A percentile compares a stretch with the other conserved stretches of the same genome.
Conservation (phyloP, 805 yeast genomes). For the Diddensiella caesifluorescens region DNA sequence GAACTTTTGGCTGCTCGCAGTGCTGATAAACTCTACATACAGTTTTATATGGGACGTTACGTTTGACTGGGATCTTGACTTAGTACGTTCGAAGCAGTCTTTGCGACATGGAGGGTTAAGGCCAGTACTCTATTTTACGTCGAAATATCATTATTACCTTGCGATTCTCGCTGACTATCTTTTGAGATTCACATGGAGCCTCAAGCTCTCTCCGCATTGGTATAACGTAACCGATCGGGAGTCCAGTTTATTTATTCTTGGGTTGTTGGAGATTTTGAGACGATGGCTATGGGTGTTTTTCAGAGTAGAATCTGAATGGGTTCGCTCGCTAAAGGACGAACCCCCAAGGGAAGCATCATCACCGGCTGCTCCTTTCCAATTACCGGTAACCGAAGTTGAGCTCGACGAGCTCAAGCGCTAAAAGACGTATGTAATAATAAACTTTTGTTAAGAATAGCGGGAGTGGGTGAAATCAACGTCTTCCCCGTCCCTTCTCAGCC, state of each 20-base stretch:
- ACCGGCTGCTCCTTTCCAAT: background rate
- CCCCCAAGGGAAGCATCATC: background rate
- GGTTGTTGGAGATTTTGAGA: constrained; percentile 69
- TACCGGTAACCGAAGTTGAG: constrained; percentile 3
- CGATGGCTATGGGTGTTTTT: constrained; percentile 88
- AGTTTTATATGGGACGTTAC: constrained; percentile 85
- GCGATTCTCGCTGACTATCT: constrained; percentile 59
- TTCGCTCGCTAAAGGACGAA: constrained; percentile 18
- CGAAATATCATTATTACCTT: constrained; percentile 41
- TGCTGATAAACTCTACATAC: constrained; percentile 63
- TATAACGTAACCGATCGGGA: constrained; percentile 34
- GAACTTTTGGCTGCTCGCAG: constrained; percentile 35
- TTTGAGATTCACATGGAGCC: constrained; percentile 73
- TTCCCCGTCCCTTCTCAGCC: constrained; percentile 1
- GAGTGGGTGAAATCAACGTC: background rate
- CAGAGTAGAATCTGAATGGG: constrained; percentile 74
- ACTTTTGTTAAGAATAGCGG: background rate
- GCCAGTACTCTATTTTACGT: constrained; percentile 26
- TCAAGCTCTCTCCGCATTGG: constrained; percentile 42
- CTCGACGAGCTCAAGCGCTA: background rate
- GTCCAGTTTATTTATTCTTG: constrained; percentile 60
- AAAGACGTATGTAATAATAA: background rate
- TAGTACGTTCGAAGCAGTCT: constrained; percentile 34
- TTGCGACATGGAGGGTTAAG: constrained; percentile 26
- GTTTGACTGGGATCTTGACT: constrained; percentile 78